Conservation (phyloP, 2,329 filamentous ascomycete genomes). For the Penicillium sp. region DNA sequence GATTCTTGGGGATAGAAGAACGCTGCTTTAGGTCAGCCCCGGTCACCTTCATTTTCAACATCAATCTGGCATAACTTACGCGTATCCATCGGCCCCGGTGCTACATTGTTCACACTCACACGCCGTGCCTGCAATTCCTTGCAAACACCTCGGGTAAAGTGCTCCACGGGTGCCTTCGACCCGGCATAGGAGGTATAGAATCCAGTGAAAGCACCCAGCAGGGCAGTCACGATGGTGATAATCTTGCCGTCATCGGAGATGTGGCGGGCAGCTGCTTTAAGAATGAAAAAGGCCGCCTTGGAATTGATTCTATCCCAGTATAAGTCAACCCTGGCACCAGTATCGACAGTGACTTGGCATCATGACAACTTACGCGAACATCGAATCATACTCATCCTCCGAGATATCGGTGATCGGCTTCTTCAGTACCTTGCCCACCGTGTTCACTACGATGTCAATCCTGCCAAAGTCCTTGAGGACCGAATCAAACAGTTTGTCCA, state of each 20-base stretch:
- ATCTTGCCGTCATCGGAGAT: constrained; percentile 55
- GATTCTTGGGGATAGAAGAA: constrained; percentile 58
- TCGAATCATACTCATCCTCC: constrained; percentile 55
- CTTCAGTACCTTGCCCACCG: constrained; percentile 58
- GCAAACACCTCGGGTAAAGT: constrained; percentile 61
- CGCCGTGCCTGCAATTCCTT: constrained; percentile 62
- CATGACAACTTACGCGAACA: constrained; percentile 51
- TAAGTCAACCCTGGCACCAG: neutral
- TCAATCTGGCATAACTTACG: constrained; percentile 40
- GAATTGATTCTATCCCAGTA: constrained; percentile 50
- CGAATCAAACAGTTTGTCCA: constrained; percentile 50
- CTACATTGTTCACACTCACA: constrained; percentile 60
- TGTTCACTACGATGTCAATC: constrained; percentile 60
- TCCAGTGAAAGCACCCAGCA: constrained; percentile 55
- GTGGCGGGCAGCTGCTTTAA: constrained; percentile 52
- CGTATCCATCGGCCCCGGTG: constrained; percentile 63
- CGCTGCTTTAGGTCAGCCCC: constrained; percentile 34
- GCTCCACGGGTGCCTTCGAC: constrained; percentile 65
- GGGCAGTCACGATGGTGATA: constrained; percentile 54
- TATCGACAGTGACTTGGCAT: neutral
- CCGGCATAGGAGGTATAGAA: constrained; percentile 56
- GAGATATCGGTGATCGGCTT: constrained; percentile 53
- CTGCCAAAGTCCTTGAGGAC: constrained; percentile 51
- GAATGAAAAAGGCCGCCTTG: constrained; percentile 55
- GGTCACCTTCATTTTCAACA: neutral